Evolutionary conservation across 2,329 filamentous ascomycete genomes (phyloP).

Genomic region (Exophiala bonariae): DNA sequence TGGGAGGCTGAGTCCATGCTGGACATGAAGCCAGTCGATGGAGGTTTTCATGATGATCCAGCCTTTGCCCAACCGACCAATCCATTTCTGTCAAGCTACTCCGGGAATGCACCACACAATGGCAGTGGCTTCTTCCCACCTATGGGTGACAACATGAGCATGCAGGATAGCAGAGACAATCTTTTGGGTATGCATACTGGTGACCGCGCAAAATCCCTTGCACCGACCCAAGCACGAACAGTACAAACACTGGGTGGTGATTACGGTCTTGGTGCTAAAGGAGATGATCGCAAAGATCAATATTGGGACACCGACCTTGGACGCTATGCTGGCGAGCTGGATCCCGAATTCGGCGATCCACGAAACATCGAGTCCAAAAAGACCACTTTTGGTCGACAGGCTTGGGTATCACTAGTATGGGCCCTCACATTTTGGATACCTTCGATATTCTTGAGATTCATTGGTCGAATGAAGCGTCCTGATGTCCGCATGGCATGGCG

Average conservation of each 20-base stretch:
- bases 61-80: conserved; percentile 35
- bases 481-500: conserved; percentile 97
- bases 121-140: conserved; percentile 66
- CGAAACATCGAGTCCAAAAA: conserved; percentile 73
- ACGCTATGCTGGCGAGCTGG: conserved; percentile 67
- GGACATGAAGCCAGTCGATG: conserved; percentile 72
- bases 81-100: conserved; percentile 68
- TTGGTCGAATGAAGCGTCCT: conserved; percentile 95
- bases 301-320: conserved; percentile 71
- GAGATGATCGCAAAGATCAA: conserved; percentile 73
- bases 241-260: conserved; percentile 67
- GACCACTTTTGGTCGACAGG: conserved; percentile 63
- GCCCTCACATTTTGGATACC: conserved; percentile 91
- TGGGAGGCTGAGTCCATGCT: conserved; percentile 98
- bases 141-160: conserved; percentile 59
- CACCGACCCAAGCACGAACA: conserved; percentile 63
- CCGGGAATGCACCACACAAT: conserved; percentile 57
- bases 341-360: conserved; percentile 74
- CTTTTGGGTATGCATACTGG: conserved; percentile 61
- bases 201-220: conserved; percentile 52
- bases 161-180: conserved; percentile 66
- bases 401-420: conserved; percentile 85
- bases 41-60: conserved; percentile 25
- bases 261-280: conserved; percentile 85
- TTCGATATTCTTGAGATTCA: conserved; percentile 72